Base-by-base conservation (phyloP, 73 alveolate species). In the Paramecium sexaurelia region DNA sequence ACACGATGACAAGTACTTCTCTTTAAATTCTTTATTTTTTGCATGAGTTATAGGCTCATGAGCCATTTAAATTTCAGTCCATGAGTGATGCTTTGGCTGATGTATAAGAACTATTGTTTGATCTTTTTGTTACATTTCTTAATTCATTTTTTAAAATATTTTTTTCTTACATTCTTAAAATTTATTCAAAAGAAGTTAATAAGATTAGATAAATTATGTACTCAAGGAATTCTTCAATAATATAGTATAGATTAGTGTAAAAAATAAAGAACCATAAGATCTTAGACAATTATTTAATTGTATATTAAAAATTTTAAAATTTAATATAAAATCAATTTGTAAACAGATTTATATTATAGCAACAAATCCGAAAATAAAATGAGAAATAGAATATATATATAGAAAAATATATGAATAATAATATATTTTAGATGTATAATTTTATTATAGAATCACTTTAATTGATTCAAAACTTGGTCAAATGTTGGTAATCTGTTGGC, bases 401-500 rank as follows among this genome's bases (percentile, higher is more conserved):
- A 13, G n/a, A 15, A 47, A 7, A 13, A 11, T 2, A 17, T 13
- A 0, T 47, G 19, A 0, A 15, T 47, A 5, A 51, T 51, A 51
- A 51, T 51, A 22, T 51, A 51, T 51, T 51, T 51, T 51, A 51
- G 67, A 51, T 51, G 3, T 51, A 51, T 51, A 51, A 51, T 51
- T 51, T 51, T 26, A 51, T 51, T 5, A 51, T 51, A 51, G 67
- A 51, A 61, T 88, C 94, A 88, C 43, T 88, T 88, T 61, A 88
- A 57, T 75, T 68, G 94, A 61, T 88, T 88, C 73, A 75, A 68
- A 8, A 88, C 73, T 29, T 75, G 55, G 71, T 88, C 94, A 27
- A 35, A 88, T 39, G 94, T 13, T 13, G 94, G 94, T 20, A 88
- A 82, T 68, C 91, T 82, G 43, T 88, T 88, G 68, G 87, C 94